Evolutionary conservation across 148 eudicot species (phyloP), one percentile per base, ranked within the genome.

Genomic region (Vaccinium vitisidaea): DNA sequence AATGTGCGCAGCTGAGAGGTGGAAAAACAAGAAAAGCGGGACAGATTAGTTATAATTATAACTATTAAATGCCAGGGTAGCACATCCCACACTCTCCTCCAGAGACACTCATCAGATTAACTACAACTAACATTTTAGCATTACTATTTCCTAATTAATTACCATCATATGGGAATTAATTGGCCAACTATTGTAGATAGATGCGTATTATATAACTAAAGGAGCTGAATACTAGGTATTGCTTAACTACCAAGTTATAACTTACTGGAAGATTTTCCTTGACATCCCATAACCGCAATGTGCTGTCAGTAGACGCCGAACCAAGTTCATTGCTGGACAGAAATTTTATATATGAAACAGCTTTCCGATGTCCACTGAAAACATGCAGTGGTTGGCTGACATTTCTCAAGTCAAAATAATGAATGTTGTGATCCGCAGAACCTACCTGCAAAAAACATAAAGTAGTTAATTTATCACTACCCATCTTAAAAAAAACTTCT

Each of bases 241-340:
- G 59, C 75, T n/a, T 46, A 48, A 50, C 25, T 12, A 18, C 15
- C 36, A 16, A 78, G 39, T 49, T 39, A 25, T 54, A 58, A 89
- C 94, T 89, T 80, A 93, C 95, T 13, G 93, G 93, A 79, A 92
- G 39, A 86, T 88, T 91, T 32, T 89, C 91, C 83, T 92, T 92
- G 82, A 93, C 93, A 86, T 93, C 96, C 96, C 96, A 93, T 71
- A 92, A 88, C 70, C 93, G 87, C 88, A 93, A 83, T 19, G 96
- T 92, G 84, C 92, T 92, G 86, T 93, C 96, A 23, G 96, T 93
- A 81, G 96, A 93, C 32, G 96, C 96, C 61, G 96, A 93, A 80
- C 93, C 96, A 86, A 93, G 93, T 89, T 93, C 96, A 67, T 89
- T 80, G 19, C 82, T 90, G 81, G 96, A 93, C 84, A 93, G 80